Evolutionary conservation across 2,329 filamentous ascomycete genomes (phyloP).

Genomic region (Botryotinia globosa): DNA sequence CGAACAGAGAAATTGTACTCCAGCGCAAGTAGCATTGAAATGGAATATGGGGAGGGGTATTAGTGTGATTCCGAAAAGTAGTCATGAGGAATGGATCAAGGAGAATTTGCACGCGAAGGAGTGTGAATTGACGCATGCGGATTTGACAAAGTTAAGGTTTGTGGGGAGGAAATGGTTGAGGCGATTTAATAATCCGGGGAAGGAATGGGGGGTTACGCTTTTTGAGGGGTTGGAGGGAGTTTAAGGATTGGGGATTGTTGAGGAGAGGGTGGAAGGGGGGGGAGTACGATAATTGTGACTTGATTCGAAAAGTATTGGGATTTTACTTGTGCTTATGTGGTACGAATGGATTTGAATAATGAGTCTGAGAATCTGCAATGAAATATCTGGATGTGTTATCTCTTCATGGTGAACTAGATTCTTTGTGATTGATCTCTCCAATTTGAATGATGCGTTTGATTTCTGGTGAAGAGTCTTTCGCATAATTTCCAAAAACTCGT

Average conservation of each 20-base stretch:
- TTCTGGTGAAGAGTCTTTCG: neutral
- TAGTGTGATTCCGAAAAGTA: slow-evolving; percentile 51
- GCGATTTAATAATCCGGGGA: slow-evolving; percentile 36
- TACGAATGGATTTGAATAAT: neutral
- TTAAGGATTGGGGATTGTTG: neutral
- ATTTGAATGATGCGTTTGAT: neutral
- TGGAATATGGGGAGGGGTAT: slow-evolving; percentile 50
- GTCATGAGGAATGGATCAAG: slow-evolving; percentile 43
- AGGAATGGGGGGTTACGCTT: slow-evolving; percentile 39
- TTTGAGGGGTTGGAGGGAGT: slow-evolving; percentile 23
- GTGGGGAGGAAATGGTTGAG: slow-evolving; percentile 37
- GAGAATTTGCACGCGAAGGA: slow-evolving; percentile 52
- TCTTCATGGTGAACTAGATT: neutral
- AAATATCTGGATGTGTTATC: neutral
- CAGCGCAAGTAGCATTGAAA: slow-evolving; percentile 46
- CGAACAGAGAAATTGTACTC: slow-evolving; percentile 28
- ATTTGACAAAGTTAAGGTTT: slow-evolving; percentile 41
- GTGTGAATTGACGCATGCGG: slow-evolving; percentile 40
- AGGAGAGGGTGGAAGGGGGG: neutral
- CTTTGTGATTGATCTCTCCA: neutral
- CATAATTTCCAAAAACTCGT: no score
- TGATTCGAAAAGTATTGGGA: neutral
- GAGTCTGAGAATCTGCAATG: neutral
- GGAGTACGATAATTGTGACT: neutral
- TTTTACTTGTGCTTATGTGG: neutral